These are phyloP conservation scores for Centrapalus pauciflorus DNA, from an alignment of 129 eudicot genomes.

Conservation along the genomic window DNA sequence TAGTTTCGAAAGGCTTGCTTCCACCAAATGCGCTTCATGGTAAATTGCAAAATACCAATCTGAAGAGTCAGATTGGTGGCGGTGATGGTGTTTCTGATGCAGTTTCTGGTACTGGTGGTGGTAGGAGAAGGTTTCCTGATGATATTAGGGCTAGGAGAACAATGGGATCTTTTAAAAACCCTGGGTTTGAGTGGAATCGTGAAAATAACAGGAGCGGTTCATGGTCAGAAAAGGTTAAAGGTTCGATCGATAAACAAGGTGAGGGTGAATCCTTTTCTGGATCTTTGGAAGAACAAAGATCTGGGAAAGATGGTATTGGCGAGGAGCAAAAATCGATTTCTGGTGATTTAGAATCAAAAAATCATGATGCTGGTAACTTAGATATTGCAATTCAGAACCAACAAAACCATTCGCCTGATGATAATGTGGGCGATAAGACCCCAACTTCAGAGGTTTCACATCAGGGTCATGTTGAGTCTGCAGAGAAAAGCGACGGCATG, in stretches of 20 bases:
- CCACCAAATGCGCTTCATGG: slow-evolving; percentile 54
- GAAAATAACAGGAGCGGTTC: slow-evolving; percentile 50
- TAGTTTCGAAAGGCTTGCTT: slow-evolving; percentile 72
- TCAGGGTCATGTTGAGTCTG: slow-evolving; percentile 23
- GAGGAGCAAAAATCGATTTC: slow-evolving; percentile 38
- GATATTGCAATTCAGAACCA: slow-evolving; percentile 29
- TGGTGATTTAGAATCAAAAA: slow-evolving; percentile 33
- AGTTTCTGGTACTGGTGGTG: slow-evolving; percentile 39
- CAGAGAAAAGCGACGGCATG: slow-evolving; percentile 23
- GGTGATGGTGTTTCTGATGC: slow-evolving; percentile 34
- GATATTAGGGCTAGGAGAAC: slow-evolving; percentile 51
- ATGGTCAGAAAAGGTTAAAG: slow-evolving; percentile 42
- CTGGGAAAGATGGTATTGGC: slow-evolving; percentile 29
- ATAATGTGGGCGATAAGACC: slow-evolving; percentile 13
- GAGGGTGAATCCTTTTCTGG: slow-evolving; percentile 37
- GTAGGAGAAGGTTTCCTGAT: slow-evolving; percentile 45
- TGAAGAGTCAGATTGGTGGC: slow-evolving; percentile 51
- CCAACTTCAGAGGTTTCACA: slow-evolving; percentile 19
- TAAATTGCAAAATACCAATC: slow-evolving; percentile 51
- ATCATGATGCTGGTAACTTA: slow-evolving; percentile 20
- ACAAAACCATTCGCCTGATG: slow-evolving; percentile 20
- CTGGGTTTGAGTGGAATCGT: slow-evolving; percentile 40
- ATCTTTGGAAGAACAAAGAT: slow-evolving; percentile 39
- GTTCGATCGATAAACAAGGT: slow-evolving; percentile 33
- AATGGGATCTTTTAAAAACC: slow-evolving; percentile 44